Evolutionary conservation across 208 protist genomes (phyloP).

Genomic region (Crithidia thermophila): DNA sequence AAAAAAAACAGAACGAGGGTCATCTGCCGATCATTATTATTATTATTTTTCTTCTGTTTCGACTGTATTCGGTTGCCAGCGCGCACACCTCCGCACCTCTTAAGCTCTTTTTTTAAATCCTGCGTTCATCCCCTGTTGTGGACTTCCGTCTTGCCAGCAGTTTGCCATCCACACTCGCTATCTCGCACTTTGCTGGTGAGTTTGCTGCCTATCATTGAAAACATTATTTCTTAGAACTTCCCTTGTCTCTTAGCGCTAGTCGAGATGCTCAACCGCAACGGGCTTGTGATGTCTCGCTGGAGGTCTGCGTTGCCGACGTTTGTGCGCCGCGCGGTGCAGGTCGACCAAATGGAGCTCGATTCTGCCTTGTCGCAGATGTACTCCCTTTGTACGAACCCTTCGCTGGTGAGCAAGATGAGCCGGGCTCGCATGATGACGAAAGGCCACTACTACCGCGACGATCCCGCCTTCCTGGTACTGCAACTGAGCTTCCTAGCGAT

Average conservation of each 20-base stretch:
- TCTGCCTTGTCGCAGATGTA: slow-evolving; percentile 93
- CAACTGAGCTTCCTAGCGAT: slow-evolving; percentile 87
- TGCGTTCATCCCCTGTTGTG: too few relatives aligned
- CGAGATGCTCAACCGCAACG: slow-evolving; percentile 24
- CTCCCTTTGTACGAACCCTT: slow-evolving; percentile 76
- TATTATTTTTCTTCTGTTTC: slow-evolving; percentile 6
- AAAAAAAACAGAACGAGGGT: too few relatives aligned
- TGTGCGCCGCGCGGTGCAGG: slow-evolving; percentile 76
- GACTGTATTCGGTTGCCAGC: slow-evolving; percentile 1
- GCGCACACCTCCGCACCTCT: not conserved
- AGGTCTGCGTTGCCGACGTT: slow-evolving; percentile 76
- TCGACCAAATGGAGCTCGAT: slow-evolving; percentile 94
- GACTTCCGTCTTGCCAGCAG: not conserved
- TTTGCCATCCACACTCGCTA: not conserved
- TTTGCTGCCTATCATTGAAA: too few relatives aligned
- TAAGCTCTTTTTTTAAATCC: too few relatives aligned
- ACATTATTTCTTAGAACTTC: slow-evolving; percentile 3
- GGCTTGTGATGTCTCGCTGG: slow-evolving; percentile 55
- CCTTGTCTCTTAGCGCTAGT: slow-evolving; percentile 1
- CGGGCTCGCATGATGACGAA: slow-evolving; percentile 95
- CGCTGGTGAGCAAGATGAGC: slow-evolving; percentile 88
- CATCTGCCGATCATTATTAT: too few relatives aligned
- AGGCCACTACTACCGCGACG: slow-evolving; percentile 97
- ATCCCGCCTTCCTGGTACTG: slow-evolving; percentile 96
- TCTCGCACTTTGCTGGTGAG: not conserved